Percentiles rank a stretch among this genome's conserved stretches.
These are phyloP conservation scores for Fraxinus platypoda DNA, from an alignment of 305 asterid species.

Conservation along the genomic window DNA sequence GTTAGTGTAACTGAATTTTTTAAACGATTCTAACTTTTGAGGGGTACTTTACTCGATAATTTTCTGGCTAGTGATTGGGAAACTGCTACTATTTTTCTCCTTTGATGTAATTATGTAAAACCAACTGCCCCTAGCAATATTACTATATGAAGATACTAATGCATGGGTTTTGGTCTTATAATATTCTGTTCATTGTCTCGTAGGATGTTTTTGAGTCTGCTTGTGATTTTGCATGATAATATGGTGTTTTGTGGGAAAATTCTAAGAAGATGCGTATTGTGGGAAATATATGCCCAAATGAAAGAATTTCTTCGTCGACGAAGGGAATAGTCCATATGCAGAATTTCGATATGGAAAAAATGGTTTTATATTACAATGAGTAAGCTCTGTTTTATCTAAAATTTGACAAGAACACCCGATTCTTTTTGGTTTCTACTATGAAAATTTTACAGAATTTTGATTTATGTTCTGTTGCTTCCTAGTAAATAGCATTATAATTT, in stretches of 20 bases:
- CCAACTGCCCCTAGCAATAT: too few relatives aligned
- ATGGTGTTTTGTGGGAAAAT: conserved; percentile 81
- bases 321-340: conserved; percentile 41
- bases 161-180: not conserved
- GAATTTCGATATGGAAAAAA: too few relatives aligned
- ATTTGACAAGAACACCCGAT: too few relatives aligned
- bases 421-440: not conserved
- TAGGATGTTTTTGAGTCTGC: conserved; percentile 87
- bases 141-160: too few relatives aligned
- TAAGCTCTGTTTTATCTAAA: not conserved
- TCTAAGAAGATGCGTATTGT: conserved; percentile 73
- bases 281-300: conserved; percentile 64
- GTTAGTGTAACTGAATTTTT: too few relatives aligned
- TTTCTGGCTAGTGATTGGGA: not conserved
- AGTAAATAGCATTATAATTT: too few relatives aligned
- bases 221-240: conserved; percentile 81
- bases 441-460: not conserved
- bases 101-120: not conserved
- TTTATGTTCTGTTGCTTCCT: too few relatives aligned
- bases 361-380: too few relatives aligned
- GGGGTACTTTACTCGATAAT: not conserved
- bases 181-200: conserved; percentile 7
- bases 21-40: not conserved
- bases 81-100: not conserved
- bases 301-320: conserved; percentile 76